phyloP scores from a whole-genome alignment of 2,329 filamentous ascomycete genomes.

The Neopestalotiopsis sp. region DNA sequence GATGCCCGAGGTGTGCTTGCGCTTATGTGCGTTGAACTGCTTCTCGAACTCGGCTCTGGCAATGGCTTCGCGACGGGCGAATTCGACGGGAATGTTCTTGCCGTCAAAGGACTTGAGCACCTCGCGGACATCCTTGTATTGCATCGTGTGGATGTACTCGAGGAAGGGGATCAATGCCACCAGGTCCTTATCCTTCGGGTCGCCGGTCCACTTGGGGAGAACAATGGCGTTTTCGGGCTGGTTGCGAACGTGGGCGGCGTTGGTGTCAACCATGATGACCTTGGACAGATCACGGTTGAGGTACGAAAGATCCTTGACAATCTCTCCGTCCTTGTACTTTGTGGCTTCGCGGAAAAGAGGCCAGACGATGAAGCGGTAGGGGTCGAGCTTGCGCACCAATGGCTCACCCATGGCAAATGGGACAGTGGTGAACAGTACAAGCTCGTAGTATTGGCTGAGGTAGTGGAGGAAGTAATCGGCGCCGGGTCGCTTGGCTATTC shows the following conservation, averaged over 20 bases:
- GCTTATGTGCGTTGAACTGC: conserved; percentile 71
- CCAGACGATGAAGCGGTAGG: conserved; percentile 94
- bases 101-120: conserved; percentile 89
- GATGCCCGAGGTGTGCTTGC: conserved; percentile 66
- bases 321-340: conserved; percentile 92
- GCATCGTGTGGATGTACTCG: conserved; percentile 95
- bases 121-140: conserved; percentile 83
- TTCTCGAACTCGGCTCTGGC: conserved; percentile 85
- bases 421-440: conserved; percentile 92
- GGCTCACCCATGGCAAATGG: conserved; percentile 85
- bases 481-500: conserved; percentile 91
- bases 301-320: conserved; percentile 98
- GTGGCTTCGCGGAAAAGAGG: conserved; percentile 96
- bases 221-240: conserved; percentile 98
- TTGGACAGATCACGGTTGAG: conserved; percentile 95
- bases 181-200: conserved; percentile 82
- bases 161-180: conserved; percentile 93
- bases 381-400: conserved; percentile 90
- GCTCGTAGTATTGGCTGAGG: conserved; percentile 95
- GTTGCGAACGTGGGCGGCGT: conserved; percentile 78
- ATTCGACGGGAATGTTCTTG: conserved; percentile 87
- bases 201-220: conserved; percentile 86
- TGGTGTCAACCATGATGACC: conserved; percentile 92
- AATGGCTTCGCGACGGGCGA: conserved; percentile 84
- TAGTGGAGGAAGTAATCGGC: conserved; percentile 98